Conservation (phyloP, 768 basidiomycete genomes). For the Leccinum disarticulatum region DNA sequence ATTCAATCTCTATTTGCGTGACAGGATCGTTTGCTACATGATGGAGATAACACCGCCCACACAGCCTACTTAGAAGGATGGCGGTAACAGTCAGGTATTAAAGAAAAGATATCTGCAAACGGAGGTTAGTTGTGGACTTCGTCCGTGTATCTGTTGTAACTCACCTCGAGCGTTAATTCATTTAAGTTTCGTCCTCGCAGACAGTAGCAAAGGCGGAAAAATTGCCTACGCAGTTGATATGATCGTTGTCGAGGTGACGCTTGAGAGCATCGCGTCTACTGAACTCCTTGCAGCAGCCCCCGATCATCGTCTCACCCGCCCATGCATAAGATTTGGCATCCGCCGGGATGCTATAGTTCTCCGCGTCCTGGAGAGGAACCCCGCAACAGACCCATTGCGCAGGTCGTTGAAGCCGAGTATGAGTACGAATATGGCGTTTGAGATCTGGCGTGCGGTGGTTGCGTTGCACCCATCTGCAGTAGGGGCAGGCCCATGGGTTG, state of each 20-base stretch:
- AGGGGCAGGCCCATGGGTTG: conserved; percentile 45
- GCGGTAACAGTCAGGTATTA: background rate
- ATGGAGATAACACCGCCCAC: conserved; percentile 8
- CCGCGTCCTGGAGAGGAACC: conserved; percentile 28
- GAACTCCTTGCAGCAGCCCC: conserved; percentile 40
- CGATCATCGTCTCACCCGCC: conserved; percentile 33
- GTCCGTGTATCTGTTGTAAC: conserved; percentile 1
- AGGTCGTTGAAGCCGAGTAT: conserved; percentile 38
- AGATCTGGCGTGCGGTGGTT: conserved; percentile 58
- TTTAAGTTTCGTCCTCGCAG: conserved; percentile 27
- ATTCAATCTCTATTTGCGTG: conserved; percentile 9
- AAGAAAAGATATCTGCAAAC: conserved; percentile 10
- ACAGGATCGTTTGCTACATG: conserved; percentile 11
- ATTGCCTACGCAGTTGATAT: conserved; percentile 34
- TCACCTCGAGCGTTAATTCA: conserved; percentile 5
- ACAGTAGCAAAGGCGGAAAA: conserved; percentile 29
- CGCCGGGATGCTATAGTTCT: conserved; percentile 19
- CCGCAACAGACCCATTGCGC: conserved; percentile 42
- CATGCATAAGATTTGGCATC: conserved; percentile 27
- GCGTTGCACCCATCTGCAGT: conserved; percentile 46
- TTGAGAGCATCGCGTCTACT: conserved; percentile 42
- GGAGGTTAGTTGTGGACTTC: background rate
- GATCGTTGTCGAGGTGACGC: conserved; percentile 39
- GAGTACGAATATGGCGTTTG: conserved; percentile 57
- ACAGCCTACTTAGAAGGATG: conserved; percentile 6